Base-by-base conservation (phyloP, 768 basidiomycete species). In the Tubosaeta sp. region DNA sequence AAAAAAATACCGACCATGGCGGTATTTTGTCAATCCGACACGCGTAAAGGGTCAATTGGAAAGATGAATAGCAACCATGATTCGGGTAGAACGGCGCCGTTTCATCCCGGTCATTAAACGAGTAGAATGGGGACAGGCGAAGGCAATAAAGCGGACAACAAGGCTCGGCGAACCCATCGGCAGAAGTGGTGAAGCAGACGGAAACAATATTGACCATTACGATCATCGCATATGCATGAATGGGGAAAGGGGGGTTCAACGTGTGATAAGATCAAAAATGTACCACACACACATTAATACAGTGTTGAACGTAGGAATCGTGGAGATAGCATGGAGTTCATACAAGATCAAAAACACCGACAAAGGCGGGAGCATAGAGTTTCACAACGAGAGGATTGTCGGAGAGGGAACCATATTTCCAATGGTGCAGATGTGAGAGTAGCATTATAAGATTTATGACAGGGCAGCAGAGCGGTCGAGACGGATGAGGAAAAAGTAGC, bases 301-400 rank as follows among this genome's bases (percentile, higher is more conserved):
- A 63, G 51, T 59, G 32, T 60, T 61, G 46, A 56, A 13, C 50
- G 58, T n/a, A 65, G 50, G 61, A 58, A 58, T 54, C 12, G 53
- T 50, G 63, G 59, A 12, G 47, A 53, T 64, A 61, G 53, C n/a
- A 51, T 1, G 62, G 59, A 19, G 22, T 45, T 51, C 17, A 41
- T 46, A 17, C 33, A 38, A 46, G 3, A 50, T 61, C 19, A 35
- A 47, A 54, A 22, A 32, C 35, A n/a, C 46, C 56, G 38, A 46
- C 50, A 50, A 22, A 29, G 13, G n/a, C 13, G 19, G 11, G 6
- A 35, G 25, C 6, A 5, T 16, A n/a, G 19, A 33, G 29, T 63
- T 55, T 7, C 31, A 16, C 32, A 26, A 33, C 19, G 32, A 27
- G 25, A 41, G 25, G 10, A 52, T 38, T 31, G 34, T 38, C 37